Conservation (phyloP, 1,284 basidiomycete species). For the Puccinia coronata region DNA sequence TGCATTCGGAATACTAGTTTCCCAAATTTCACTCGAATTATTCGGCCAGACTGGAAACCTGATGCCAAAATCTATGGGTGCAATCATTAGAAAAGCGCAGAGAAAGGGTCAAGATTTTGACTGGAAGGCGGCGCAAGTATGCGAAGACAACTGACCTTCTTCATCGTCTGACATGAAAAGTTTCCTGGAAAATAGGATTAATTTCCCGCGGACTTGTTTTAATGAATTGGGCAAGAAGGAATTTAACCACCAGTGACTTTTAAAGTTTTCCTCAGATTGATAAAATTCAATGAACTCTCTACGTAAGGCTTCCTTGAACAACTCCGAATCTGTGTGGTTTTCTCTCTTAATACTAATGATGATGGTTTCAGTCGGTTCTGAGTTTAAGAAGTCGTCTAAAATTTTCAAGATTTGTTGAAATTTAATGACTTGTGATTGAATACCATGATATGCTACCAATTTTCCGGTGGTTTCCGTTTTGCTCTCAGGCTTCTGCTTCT, state of each 20-base stretch:
- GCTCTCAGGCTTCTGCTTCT: background rate
- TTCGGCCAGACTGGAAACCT: slow-evolving; percentile 43
- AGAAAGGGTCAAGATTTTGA: background rate
- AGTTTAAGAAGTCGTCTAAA: slow-evolving; percentile 15
- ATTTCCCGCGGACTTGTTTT: slow-evolving; percentile 38
- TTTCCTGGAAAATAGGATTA: slow-evolving; percentile 36
- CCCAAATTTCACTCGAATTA: slow-evolving; percentile 39
- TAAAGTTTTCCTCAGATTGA: slow-evolving; percentile 15
- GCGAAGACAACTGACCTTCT: slow-evolving; percentile 13
- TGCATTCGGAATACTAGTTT: slow-evolving; percentile 32
- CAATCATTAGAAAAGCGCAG: background rate
- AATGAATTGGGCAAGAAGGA: slow-evolving; percentile 32
- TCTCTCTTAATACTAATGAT: slow-evolving; percentile 45
- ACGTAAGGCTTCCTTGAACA: slow-evolving; percentile 26
- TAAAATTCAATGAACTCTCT: slow-evolving; percentile 15
- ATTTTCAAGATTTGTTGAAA: slow-evolving; percentile 27
- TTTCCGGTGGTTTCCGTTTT: background rate
- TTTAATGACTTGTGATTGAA: slow-evolving; percentile 37
- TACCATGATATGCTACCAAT: slow-evolving; percentile 41
- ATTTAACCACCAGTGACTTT: slow-evolving; percentile 39
- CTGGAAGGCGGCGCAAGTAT: too few species aligned
- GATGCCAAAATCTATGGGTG: slow-evolving; percentile 28
- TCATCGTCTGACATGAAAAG: slow-evolving; percentile 3
- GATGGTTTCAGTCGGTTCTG: slow-evolving; percentile 26
- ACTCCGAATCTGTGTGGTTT: slow-evolving; percentile 10